Evolutionary conservation across 176 grass and related monocot species (phyloP).

Genomic region (Aegilops umbellulata): DNA sequence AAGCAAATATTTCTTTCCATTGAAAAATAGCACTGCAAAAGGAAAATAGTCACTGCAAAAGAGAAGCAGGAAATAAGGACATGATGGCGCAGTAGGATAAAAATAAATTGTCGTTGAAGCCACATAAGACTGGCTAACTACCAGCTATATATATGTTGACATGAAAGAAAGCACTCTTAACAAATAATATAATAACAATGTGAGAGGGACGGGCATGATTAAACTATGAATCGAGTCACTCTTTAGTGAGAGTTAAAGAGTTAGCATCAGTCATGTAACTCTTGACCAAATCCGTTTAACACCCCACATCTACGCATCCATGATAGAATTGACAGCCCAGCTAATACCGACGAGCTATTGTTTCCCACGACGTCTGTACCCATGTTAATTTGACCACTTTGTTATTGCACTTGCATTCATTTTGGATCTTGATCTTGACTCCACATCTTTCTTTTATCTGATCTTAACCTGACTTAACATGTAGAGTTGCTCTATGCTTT

Average conservation of each 20-base stretch:
- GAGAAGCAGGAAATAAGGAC: background rate
- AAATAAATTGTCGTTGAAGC: slow-evolving; percentile 34
- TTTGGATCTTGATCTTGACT: background rate
- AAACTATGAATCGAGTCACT: slow-evolving; percentile 31
- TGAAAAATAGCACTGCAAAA: background rate
- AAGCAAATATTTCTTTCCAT: background rate
- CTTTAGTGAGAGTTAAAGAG: slow-evolving; percentile 36
- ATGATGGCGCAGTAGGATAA: background rate
- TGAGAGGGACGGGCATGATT: slow-evolving; percentile 20
- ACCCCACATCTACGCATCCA: slow-evolving; percentile 2
- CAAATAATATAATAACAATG: slow-evolving; percentile 19
- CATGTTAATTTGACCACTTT: background rate
- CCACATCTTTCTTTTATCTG: background rate
- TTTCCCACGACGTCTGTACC: background rate
- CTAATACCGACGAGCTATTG: slow-evolving; percentile 9
- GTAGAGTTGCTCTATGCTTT: background rate
- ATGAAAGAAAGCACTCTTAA: slow-evolving; percentile 30
- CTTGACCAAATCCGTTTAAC: slow-evolving; percentile 16
- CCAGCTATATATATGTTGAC: slow-evolving; percentile 2
- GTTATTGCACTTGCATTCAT: background rate
- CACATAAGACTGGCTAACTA: slow-evolving; percentile 49
- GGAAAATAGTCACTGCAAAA: background rate
- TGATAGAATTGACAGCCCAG: slow-evolving; percentile 24
- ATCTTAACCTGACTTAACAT: background rate
- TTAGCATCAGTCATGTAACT: slow-evolving; percentile 37